Evolutionary conservation across 2,329 filamentous ascomycete species (phyloP), one percentile per base, ranked within the genome.

Genomic region (Taxawa tesnikishii): DNA sequence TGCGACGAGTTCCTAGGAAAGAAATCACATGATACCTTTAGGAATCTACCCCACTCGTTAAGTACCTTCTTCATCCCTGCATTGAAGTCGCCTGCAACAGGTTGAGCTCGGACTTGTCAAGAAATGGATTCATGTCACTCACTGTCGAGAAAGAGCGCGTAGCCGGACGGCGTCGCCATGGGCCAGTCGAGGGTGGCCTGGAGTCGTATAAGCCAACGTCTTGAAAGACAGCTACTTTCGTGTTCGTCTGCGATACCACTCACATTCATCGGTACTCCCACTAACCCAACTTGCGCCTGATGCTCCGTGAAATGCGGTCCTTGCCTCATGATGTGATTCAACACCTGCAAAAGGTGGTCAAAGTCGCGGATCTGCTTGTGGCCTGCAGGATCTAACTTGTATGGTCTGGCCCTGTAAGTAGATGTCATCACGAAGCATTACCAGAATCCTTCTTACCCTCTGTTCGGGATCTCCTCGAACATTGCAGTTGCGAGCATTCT

Each of bases 401-500:
- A 83, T 0, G 70, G 69, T n/a, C n/a, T n/a, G n/a, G n/a, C n/a
- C n/a, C n/a, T n/a, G n/a, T n/a, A n/a, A n/a, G n/a, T n/a, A n/a
- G n/a, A n/a, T n/a, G n/a, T n/a, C n/a, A n/a, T n/a, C n/a, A n/a
- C n/a, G n/a, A n/a, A n/a, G n/a, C n/a, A n/a, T n/a, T n/a, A n/a
- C n/a, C n/a, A n/a, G n/a, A n/a, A n/a, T n/a, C n/a, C n/a, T n/a
- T n/a, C n/a, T n/a, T 63, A 56, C 50, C n/a, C n/a, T 50, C 73
- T 74, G 19, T 50, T 48, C 0, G 78, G 77, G 12, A 82, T 61
- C 54, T 83, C 73, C 3, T 51, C 36, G 37, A 53, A 83, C 79
- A 83, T 83, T 39, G 67, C 60, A 15, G 60, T 59, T 46, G 80
- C 72, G 49, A 75, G 71, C 65, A 82, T 75, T 58, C 73, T 76